Base-by-base conservation (phyloP, 345 rosid species). In the Cardiospermum halicacabum region DNA sequence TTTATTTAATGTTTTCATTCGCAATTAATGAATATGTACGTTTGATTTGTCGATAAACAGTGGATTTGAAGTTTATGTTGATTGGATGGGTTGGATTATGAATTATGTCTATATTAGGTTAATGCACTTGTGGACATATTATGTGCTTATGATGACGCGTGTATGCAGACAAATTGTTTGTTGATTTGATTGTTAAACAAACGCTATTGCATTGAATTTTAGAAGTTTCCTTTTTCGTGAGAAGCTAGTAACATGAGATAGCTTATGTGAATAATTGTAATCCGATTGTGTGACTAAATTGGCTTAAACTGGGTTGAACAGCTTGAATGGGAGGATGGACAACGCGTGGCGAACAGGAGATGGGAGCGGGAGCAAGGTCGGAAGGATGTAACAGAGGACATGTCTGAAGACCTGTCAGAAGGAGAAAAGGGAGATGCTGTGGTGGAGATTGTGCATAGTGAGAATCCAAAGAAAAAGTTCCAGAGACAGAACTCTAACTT, bases 371-470 rank as follows among this genome's bases (percentile, higher is more conserved):
- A 93, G 75, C 91, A 80, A 79, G 96, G 96, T 53, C 88, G 84
- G 37, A 74, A 70, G 74, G 98, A 93, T 56, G 97, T 85, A 5
- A 85, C 96, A 0, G 98, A 88, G 58, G 97, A 86, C 75, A 85
- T 93, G 88, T 82, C 81, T 0, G 98, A 93, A 69, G 98, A 93
- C 84, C 80, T 90, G 59, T 86, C 98, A 1, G 98, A 93, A 79
- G 98, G 96, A 47, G 98, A 93, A 78, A 90, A 85, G 72, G 98
- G 85, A 53, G 98, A 93, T 62, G 67, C 62, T 39, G 37, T 80
- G n/a, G 86, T 75, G 11, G 97, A 93, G 27, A 19, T 86, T 74
- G 18, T 68, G 63, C 87, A 69, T 21, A 55, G 80, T 1, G 98
- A 93, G 72, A 83, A 97, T 28, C 94, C 97, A n/a, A 72, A 56